phyloP scores from a whole-genome alignment of 2,329 filamentous ascomycete species.

The Albophoma yamanashiensis region DNA sequence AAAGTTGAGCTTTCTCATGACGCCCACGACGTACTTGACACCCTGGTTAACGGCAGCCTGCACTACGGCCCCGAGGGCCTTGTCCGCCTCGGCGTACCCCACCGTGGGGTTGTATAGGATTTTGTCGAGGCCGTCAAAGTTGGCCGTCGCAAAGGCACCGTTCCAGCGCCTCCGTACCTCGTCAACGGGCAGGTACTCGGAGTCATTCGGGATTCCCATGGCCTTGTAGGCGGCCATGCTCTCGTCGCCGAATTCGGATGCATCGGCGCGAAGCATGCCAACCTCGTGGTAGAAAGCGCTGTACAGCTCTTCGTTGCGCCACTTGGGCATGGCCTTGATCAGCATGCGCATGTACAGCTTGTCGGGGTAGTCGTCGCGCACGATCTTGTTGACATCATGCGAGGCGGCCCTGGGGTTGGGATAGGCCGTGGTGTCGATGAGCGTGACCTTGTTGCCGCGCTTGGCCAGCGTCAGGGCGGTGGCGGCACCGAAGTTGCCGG shows the following conservation, averaged over 20 bases:
- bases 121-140: constrained; percentile 43
- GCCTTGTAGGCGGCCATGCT: constrained; percentile 27
- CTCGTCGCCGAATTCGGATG: constrained; percentile 30
- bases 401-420: constrained; percentile 30
- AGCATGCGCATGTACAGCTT: constrained; percentile 28
- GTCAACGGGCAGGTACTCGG: constrained; percentile 30
- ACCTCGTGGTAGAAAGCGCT: constrained; percentile 43
- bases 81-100: constrained; percentile 49
- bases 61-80: constrained; percentile 43
- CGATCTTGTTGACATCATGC: constrained; percentile 36
- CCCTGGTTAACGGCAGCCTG: constrained; percentile 39
- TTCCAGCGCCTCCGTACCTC: constrained; percentile 45
- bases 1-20: constrained; percentile 35
- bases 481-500: constrained; percentile 32
- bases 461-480: constrained; percentile 25
- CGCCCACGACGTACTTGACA: constrained; percentile 43
- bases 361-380: constrained; percentile 30
- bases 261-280: constrained; percentile 37
- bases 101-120: constrained; percentile 47
- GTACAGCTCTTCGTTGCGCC: constrained; percentile 37
- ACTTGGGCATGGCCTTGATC: constrained; percentile 26
- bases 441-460: constrained; percentile 18
- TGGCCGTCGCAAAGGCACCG: constrained; percentile 44
- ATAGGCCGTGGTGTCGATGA: constrained; percentile 23
- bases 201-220: constrained; percentile 27